Base-by-base conservation (phyloP, 768 basidiomycete species). In the Termitomyces heimii region DNA sequence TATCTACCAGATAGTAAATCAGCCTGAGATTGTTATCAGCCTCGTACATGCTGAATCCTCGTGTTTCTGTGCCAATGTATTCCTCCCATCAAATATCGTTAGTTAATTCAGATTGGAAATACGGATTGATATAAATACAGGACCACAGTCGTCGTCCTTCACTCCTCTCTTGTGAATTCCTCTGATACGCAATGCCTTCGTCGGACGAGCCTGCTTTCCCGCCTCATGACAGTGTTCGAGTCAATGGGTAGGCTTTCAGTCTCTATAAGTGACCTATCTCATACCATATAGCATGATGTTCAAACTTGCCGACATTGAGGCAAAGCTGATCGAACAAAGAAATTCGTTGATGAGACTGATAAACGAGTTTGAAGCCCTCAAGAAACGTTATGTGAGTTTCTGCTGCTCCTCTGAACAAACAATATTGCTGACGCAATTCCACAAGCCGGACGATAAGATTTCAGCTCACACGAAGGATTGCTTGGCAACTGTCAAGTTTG, bases 301-400 rank as follows among this genome's bases (percentile, higher is more conserved):
- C 29, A 56, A 40, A 12, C 55, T 56, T 31, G 55, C 55, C 16
- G 40, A 48, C 29, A 56, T 56, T 14, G 55, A 56, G 31, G 22
- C 48, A 40, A 48, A 50, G 32, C 31, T 56, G 6, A 56, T 56
- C 34, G 48, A 56, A 49, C 55, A 56, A 20, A 56, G 48, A 50
- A 48, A 35, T 22, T 13, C 35, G 10, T n/a, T 56, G 5, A 8
- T 22, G 3, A 22, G 39, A 32, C 40, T 56, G 8, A 34, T 12
- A 16, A 43, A 16, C 48, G 55, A 56, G 22, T 56, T 56, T 31
- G 37, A 56, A 18, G 31, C 28, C 31, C 28, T 56, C 48, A 56
- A 28, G 46, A 48, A 28, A 24, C 48, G 55, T 40, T 56, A 56
- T 34, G 55, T 56, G 46, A 32, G 55, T 34, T 12, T 10, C 22